Percentiles rank a stretch among this genome's conserved stretches.
Evolutionary conservation across 2,329 filamentous ascomycete genomes (phyloP).

Genomic region (Fusarium chlamydosporum): DNA sequence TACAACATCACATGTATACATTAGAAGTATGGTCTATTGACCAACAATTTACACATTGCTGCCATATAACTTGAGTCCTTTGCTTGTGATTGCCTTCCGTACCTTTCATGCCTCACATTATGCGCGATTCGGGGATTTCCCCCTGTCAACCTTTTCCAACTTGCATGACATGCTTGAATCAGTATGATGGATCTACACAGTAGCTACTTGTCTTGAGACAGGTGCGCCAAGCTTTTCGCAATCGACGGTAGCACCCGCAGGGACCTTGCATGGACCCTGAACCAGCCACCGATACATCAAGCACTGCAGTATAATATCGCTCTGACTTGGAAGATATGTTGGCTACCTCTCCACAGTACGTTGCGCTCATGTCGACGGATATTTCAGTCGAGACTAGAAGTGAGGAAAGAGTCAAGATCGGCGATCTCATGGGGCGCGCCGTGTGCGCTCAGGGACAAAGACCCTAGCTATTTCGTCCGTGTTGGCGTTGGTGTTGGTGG

Average conservation of each 20-base stretch:
- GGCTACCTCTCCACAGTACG: conserved; percentile 21
- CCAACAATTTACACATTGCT: conserved; percentile 50
- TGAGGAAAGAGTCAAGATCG: conserved; percentile 28
- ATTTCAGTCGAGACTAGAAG: conserved; percentile 47
- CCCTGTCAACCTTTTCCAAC: neutral
- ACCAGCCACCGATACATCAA: conserved; percentile 11
- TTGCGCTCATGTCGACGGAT: conserved; percentile 36
- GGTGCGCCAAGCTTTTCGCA: conserved; percentile 22
- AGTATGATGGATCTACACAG: conserved; percentile 1
- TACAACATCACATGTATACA: conserved; percentile 47
- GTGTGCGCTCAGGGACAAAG: conserved; percentile 27
- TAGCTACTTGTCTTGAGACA: neutral
- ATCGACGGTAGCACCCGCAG: conserved; percentile 16
- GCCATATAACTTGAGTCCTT: conserved; percentile 25
- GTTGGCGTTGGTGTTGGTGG: conserved; percentile 25
- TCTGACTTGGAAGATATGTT: conserved; percentile 1
- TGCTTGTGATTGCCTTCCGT: conserved; percentile 1
- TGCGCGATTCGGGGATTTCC: neutral
- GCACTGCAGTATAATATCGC: conserved; percentile 17
- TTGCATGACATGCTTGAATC: conserved; percentile 18
- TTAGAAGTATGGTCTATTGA: conserved; percentile 45
- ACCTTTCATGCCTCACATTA: neutral
- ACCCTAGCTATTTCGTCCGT: conserved; percentile 25
- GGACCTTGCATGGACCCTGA: conserved; percentile 26
- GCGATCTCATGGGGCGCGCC: conserved; percentile 32